Evolutionary conservation across 169 alveolate species (phyloP), one percentile per base, ranked within the genome.

Genomic region (Ichthyophthirius multifiliis): DNA sequence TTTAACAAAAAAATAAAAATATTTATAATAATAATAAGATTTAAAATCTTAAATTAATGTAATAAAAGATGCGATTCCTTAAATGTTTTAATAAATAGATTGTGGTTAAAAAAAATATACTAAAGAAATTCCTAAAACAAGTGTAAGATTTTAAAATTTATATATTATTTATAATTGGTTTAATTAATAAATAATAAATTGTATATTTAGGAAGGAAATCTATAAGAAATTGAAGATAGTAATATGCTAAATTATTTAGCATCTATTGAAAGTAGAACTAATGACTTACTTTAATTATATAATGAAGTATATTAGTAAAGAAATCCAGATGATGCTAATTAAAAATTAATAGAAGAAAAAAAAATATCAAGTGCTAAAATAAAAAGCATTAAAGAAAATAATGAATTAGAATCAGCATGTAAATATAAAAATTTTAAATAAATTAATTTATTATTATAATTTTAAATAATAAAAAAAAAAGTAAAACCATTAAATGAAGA

Each of bases 181-280:
- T 44, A 3, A 4, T 44, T 3, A n/a, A n/a, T 44, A 44, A 6
- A 44, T 45, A 45, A 45, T 45, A 18, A 1, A 45, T 45, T 13
- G 23, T 45, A 41, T 41, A 41, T 9, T 55, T 55, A 55, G 71
- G 71, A 55, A 27, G 71, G 71, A 55, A 55, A 34, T 15, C 31
- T 55, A 9, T 27, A 67, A 20, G 77, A 67, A n/a, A 67, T 67
- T 37, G 48, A 67, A 12, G 77, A 67, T n/a, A n/a, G 62, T n/a
- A 67, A 67, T 20, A 67, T 67, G 63, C 77, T 67, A 37, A 5
- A 35, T 0, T 34, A 34, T 16, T 39, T 67, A 39, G 77, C 63
- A 20, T 47, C 46, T 41, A 67, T 67, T 37, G 77, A 67, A 39
- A 67, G 46, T 3, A 67, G 77, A 18, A 67, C 77, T 10, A 67